Conservation (phyloP, 345 rosid species). For the Erucastrum elatum region DNA sequence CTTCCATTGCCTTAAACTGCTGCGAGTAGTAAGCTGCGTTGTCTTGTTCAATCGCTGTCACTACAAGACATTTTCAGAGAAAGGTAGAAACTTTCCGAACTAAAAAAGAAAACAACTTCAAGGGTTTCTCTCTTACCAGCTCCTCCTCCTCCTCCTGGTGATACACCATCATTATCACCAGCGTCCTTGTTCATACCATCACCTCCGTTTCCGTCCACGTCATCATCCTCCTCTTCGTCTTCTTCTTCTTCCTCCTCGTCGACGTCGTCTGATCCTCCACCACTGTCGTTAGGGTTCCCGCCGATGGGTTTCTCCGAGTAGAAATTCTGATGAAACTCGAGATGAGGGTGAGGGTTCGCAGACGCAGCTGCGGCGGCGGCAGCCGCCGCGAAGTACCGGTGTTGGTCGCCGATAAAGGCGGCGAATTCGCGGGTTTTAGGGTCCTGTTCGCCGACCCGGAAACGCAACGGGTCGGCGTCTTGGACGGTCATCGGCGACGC, state of each 20-base stretch:
- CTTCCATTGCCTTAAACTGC: slow-evolving; percentile 56
- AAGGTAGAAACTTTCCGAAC: slow-evolving; percentile 7
- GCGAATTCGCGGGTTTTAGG: slow-evolving; percentile 44
- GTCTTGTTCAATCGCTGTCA: slow-evolving; percentile 54
- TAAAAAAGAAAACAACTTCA: background rate
- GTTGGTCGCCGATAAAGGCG: slow-evolving; percentile 36
- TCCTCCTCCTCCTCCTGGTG: slow-evolving; percentile 12
- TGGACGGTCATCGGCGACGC: slow-evolving; percentile 34
- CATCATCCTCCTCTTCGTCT: slow-evolving; percentile 39
- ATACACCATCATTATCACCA: background rate
- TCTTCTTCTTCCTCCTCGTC: slow-evolving; percentile 34
- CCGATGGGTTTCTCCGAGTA: slow-evolving; percentile 27
- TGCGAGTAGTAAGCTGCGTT: slow-evolving; percentile 62
- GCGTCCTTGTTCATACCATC: slow-evolving; percentile 30
- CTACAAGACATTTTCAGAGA: slow-evolving; percentile 12
- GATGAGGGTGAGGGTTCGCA: slow-evolving; percentile 33
- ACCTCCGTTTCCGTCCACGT: slow-evolving; percentile 35
- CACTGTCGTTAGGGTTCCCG: slow-evolving; percentile 35
- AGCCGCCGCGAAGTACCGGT: slow-evolving; percentile 39
- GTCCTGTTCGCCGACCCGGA: slow-evolving; percentile 38
- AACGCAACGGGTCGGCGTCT: slow-evolving; percentile 45
- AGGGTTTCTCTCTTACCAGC: slow-evolving; percentile 34
- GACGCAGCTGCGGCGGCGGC: slow-evolving; percentile 40
- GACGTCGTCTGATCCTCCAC: slow-evolving; percentile 43
- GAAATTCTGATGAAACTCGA: slow-evolving; percentile 34